Conservation (phyloP, 495 filamentous ascomycete genomes). For the Podospora australis region DNA sequence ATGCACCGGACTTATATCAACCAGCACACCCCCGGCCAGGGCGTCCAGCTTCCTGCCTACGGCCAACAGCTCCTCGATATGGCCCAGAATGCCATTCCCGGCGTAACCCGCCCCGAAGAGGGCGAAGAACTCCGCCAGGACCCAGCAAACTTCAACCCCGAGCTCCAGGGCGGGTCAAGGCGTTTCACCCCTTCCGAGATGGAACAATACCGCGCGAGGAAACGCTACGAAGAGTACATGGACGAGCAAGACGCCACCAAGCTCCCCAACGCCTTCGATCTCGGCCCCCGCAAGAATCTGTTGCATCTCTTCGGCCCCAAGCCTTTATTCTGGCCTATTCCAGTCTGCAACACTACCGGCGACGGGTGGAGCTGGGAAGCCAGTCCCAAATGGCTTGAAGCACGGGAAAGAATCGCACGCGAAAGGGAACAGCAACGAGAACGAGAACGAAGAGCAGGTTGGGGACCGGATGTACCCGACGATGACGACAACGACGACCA, state of each 20-base stretch:
- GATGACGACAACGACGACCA: slow-evolving; percentile 14
- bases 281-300: slow-evolving; percentile 76
- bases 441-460: slow-evolving; percentile 49
- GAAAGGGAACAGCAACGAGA: slow-evolving; percentile 55
- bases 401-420: slow-evolving; percentile 51
- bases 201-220: slow-evolving; percentile 60
- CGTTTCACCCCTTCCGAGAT: slow-evolving; percentile 59
- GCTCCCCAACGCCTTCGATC: slow-evolving; percentile 87
- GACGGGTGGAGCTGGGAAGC: slow-evolving; percentile 97
- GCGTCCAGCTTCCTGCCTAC: slow-evolving; percentile 53
- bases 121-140: slow-evolving; percentile 51
- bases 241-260: slow-evolving; percentile 80
- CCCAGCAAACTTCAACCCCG: slow-evolving; percentile 16
- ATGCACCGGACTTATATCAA: slow-evolving; percentile 57
- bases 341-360: slow-evolving; percentile 73
- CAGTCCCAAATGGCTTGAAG: slow-evolving; percentile 62
- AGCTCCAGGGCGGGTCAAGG: slow-evolving; percentile 43
- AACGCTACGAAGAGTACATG: slow-evolving; percentile 81
- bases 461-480: slow-evolving; percentile 36
- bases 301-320: slow-evolving; percentile 69
- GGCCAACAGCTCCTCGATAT: slow-evolving; percentile 72
- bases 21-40: slow-evolving; percentile 40
- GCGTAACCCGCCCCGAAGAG: slow-evolving; percentile 71
- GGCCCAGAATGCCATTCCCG: slow-evolving; percentile 76
- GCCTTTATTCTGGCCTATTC: slow-evolving; percentile 68